Evolutionary conservation across 108 stramenopile species (phyloP), one percentile per base, ranked within the genome.

Genomic region (Cylindrotheca fusiformis): DNA sequence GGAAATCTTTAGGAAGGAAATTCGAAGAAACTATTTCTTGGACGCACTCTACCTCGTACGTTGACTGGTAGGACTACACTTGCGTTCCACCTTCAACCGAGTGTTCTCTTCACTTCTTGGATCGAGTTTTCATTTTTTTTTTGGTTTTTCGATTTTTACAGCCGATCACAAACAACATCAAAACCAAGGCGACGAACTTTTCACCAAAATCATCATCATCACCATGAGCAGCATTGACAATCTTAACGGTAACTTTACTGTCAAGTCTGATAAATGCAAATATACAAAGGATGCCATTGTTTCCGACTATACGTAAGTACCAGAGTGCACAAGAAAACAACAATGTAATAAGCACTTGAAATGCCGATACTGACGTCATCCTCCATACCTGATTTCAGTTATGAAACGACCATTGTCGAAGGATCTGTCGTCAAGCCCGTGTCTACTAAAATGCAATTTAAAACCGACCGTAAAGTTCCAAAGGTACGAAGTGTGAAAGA

Each of bases 211-310:
- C 36, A 41, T 14, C 14, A 10, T 52, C 55, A 56, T 52, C 36
- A 76, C 22, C 55, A 84, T 82, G 81, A 86, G 69, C 60, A 77
- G 77, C 58, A 67, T 8, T 23, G 60, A 76, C 48, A 78, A 77
- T 68, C 63, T 90, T 21, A 79, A 88, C 22, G 81, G 71, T 22
- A 49, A 44, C 32, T 92, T 92, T 60, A 80, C 49, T 26, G 96
- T 95, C 31, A 68, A 85, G 46, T 91, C 90, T 30, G 84, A 84
- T 46, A 77, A 93, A 29, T 95, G 95, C 33, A 80, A 80, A 49
- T 98, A 98, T 74, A 91, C 87, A 23, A 88, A 92, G 23, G 88
- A 94, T 57, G 78, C 89, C 55, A 98, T 98, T 48, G 57, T 88
- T 49, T 77, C 94, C 23, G 83, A 91, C 45, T 98, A 96, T 71